A percentile compares a stretch with the other conserved stretches of the same genome.
phyloP scores from a whole-genome alignment of 805 yeast species.

The Nakazawaea anatomiae region DNA sequence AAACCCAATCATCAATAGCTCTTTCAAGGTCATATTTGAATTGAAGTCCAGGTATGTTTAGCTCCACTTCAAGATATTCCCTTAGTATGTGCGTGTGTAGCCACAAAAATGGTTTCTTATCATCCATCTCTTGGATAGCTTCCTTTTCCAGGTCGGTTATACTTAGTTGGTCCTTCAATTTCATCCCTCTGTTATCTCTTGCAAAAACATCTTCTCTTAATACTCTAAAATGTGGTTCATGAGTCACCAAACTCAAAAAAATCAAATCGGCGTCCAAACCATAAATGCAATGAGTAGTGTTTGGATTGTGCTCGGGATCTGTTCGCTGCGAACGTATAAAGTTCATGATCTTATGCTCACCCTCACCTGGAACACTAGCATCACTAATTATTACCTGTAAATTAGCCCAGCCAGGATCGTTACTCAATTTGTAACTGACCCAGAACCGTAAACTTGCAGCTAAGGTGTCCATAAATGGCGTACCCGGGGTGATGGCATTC shows the following conservation, averaged over 20 bases:
- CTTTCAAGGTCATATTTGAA: constrained; percentile 85
- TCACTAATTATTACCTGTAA: constrained; percentile 89
- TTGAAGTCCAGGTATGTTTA: constrained; percentile 61
- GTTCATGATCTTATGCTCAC: constrained; percentile 97
- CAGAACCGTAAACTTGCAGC: constrained; percentile 83
- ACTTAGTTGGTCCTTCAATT: constrained; percentile 41
- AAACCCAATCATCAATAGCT: constrained; percentile 98
- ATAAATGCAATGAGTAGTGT: constrained; percentile 92
- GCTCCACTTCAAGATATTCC: constrained; percentile 82
- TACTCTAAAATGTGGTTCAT: constrained; percentile 93
- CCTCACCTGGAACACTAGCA: constrained; percentile 98
- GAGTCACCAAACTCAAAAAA: constrained; percentile 93
- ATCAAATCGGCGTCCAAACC: constrained; percentile 98
- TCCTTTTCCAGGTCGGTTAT: constrained; percentile 56
- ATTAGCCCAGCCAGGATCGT: constrained; percentile 91
- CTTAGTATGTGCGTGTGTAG: constrained; percentile 81
- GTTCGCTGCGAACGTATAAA: constrained; percentile 87
- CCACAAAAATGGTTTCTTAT: constrained; percentile 88
- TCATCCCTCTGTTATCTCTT: constrained; percentile 48
- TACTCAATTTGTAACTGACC: constrained; percentile 82
- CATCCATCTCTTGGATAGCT: constrained; percentile 33
- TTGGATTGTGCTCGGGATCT: constrained; percentile 84
- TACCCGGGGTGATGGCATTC: constrained; percentile 97
- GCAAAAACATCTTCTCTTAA: constrained; percentile 96
- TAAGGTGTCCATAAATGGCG: constrained; percentile 92